These are phyloP conservation scores for Plasmodium sp. DNA, from an alignment of 169 alveolate genomes.

Conservation along the genomic window DNA sequence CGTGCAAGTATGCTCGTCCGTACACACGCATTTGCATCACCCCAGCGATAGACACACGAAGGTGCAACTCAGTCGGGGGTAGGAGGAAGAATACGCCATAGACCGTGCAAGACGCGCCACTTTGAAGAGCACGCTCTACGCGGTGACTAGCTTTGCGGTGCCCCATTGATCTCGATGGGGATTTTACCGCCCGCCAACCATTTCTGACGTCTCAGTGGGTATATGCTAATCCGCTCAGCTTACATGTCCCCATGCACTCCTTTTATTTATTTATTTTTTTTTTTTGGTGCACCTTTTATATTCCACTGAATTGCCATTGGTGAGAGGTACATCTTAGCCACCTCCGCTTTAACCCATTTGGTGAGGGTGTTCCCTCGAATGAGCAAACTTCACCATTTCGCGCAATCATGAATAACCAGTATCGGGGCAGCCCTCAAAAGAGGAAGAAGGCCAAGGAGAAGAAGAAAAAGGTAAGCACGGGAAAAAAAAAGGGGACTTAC, in stretches of 20 bases:
- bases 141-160: background rate
- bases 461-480: constrained; percentile 1
- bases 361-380: background rate
- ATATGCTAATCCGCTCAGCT: background rate
- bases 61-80: background rate
- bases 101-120: background rate
- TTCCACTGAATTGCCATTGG: background rate
- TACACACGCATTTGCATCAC: background rate
- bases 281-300: background rate
- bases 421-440: background rate
- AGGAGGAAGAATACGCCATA: background rate
- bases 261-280: too few relatives aligned
- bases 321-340: background rate
- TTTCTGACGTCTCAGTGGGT: background rate
- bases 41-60: background rate
- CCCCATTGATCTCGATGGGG: background rate
- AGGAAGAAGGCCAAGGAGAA: constrained; percentile 15
- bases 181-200: background rate
- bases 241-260: background rate
- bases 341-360: background rate
- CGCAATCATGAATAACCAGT: constrained; percentile 19
- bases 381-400: background rate
- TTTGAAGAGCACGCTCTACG: background rate
- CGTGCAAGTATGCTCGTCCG: background rate
- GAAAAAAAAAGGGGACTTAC: constrained; percentile 1